Evolutionary conservation across 495 filamentous ascomycete genomes (phyloP).

Genomic region (Hypoxylon fragiforme): DNA sequence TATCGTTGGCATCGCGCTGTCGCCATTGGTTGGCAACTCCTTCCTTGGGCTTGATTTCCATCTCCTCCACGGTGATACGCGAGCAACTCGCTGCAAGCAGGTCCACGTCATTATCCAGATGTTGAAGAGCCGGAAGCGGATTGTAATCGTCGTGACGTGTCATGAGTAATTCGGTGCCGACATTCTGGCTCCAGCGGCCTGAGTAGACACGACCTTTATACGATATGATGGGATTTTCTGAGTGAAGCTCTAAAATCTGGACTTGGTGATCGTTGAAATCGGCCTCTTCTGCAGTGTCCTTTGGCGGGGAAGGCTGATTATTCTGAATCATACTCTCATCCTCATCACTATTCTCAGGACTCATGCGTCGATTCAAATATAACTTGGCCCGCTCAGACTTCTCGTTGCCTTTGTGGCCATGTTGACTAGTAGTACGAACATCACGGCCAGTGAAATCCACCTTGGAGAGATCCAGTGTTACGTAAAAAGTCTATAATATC

Average conservation of each 20-base stretch:
- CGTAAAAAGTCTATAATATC: conserved; percentile 55
- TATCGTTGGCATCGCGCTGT: neutral
- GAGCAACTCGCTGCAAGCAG: conserved; percentile 62
- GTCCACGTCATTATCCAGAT: conserved; percentile 55
- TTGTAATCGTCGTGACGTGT: conserved; percentile 49
- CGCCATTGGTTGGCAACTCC: neutral
- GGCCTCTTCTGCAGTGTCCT: conserved; percentile 1
- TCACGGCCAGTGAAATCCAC: conserved; percentile 48
- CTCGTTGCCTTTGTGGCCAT: conserved; percentile 29
- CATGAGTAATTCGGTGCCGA: conserved; percentile 81
- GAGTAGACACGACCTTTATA: conserved; percentile 75
- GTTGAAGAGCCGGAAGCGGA: conserved; percentile 45
- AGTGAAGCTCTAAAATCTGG: conserved; percentile 82
- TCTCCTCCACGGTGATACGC: conserved; percentile 48
- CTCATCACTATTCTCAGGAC: conserved; percentile 19
- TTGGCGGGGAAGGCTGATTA: conserved; percentile 2
- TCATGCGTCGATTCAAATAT: conserved; percentile 28
- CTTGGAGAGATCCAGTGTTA: conserved; percentile 58
- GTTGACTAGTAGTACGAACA: conserved; percentile 1
- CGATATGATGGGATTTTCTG: conserved; percentile 67
- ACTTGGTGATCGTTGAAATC: conserved; percentile 52
- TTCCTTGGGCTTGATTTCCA: conserved; percentile 36
- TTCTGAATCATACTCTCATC: conserved; percentile 24
- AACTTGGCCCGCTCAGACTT: conserved; percentile 30
- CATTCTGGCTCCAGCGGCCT: conserved; percentile 74